Percentiles rank a stretch among this genome's conserved stretches.
These are phyloP conservation scores for Xylaria multiplex DNA, from an alignment of 2,329 filamentous ascomycete genomes.

Conservation along the genomic window DNA sequence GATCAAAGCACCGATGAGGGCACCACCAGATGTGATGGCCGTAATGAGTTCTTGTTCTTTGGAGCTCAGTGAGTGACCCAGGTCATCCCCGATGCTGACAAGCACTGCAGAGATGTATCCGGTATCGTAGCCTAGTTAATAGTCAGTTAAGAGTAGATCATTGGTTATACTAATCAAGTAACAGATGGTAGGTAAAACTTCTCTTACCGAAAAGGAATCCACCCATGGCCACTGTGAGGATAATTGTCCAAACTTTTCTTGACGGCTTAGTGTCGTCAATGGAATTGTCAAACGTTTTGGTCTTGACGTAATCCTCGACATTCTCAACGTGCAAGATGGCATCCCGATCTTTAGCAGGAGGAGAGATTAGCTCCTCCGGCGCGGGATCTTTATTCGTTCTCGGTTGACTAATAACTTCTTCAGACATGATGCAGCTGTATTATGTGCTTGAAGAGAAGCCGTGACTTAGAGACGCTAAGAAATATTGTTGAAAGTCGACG, in stretches of 20 bases:
- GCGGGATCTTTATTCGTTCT: neutral
- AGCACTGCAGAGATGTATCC: constrained; percentile 44
- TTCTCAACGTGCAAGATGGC: neutral
- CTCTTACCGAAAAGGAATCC: constrained; percentile 20
- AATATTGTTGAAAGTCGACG: neutral
- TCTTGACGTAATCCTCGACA: neutral
- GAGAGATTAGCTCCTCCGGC: no score
- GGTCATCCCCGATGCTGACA: constrained; percentile 29
- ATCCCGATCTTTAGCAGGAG: neutral
- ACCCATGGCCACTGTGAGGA: constrained; percentile 23
- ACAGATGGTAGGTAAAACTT: neutral
- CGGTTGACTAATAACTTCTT: neutral
- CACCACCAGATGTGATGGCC: constrained; percentile 62
- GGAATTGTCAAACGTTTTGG: constrained; percentile 11
- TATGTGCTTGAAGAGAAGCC: neutral
- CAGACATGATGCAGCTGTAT: neutral
- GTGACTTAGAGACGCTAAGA: neutral
- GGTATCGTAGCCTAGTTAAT: constrained; percentile 15
- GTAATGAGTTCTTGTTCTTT: constrained; percentile 62
- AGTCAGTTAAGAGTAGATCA: neutral
- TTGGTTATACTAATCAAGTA: neutral
- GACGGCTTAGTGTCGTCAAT: constrained; percentile 24
- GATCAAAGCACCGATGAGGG: constrained; percentile 56
- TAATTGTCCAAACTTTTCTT: constrained; percentile 19
- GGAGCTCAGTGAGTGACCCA: constrained; percentile 15